Evolutionary conservation across 1,284 basidiomycete genomes (phyloP), one percentile per base, ranked within the genome.

Genomic region (Rhodotorula sp.): DNA sequence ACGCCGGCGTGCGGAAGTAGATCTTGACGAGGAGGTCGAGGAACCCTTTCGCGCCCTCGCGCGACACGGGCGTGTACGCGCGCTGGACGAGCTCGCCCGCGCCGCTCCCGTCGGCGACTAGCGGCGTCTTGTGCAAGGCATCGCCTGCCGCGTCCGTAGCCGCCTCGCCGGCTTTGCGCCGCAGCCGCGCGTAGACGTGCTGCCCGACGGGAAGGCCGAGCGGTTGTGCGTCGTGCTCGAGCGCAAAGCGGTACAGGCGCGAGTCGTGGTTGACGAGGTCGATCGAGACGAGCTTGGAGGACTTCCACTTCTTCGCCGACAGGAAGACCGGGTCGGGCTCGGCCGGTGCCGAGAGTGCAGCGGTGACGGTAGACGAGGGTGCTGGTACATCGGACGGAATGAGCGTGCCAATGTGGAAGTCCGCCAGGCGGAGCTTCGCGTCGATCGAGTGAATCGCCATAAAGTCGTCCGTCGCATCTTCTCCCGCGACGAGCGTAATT

Each of bases 381-480:
- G 4, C 2, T 5, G 25, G 16, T 16, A 13, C 71, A 9, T 71
- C 69, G 10, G 72, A 73, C 56, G 73, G 64, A 54, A 74, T 67
- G 54, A 86, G 79, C 5, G 84, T 85, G 13, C 85, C 85, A 61
- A 86, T 84, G 73, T 85, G 85, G 67, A 82, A 83, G 78, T 81
- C 71, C 46, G 61, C 67, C 21, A 76, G 75, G 25, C 71, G 70
- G 10, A 52, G 19, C 45, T 74, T 74, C 13, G 75, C 75, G 60
- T 72, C 75, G 25, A 83, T 81, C 42, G 86, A 87, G 77, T 87
- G 86, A 61, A 87, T 86, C 2, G 85, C 85, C 79, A 86, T 82
- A 73, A 89, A 89, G 73, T 89, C 88, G 25, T 89, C 88, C 1
- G 86, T 85, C 0, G 87, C 86, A 74, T 90, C 89, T 73, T 88